These are phyloP conservation scores for Pseudogymnoascus sp. DNA, from an alignment of 2,329 filamentous ascomycete species.

Conservation along the genomic window DNA sequence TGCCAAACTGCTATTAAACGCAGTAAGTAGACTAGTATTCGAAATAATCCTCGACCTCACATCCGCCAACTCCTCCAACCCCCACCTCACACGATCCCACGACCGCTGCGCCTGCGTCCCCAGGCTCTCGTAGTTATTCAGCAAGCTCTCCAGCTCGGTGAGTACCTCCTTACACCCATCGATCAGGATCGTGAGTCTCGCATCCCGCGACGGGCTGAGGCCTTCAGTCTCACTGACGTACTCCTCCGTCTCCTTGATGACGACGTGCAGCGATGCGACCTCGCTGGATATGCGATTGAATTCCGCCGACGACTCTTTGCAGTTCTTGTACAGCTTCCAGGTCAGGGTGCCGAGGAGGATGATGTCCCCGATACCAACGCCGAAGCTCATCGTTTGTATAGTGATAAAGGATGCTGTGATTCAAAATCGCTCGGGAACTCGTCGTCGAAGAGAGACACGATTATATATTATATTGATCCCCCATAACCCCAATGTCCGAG, in stretches of 20 bases:
- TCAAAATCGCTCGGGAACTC: neutral
- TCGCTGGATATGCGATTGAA: slow-evolving; percentile 23
- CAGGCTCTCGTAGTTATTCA: slow-evolving; percentile 23
- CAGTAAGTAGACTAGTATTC: slow-evolving; percentile 22
- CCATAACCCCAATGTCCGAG: neutral
- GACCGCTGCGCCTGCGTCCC: slow-evolving; percentile 24
- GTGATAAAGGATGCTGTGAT: neutral
- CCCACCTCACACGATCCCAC: slow-evolving; percentile 27
- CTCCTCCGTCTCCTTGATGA: slow-evolving; percentile 26
- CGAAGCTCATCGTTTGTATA: neutral
- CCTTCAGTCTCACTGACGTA: slow-evolving; percentile 19
- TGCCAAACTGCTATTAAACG: slow-evolving; percentile 22
- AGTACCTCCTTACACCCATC: slow-evolving; percentile 20
- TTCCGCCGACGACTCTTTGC: slow-evolving; percentile 26
- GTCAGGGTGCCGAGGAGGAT: slow-evolving; percentile 10
- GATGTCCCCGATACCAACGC: slow-evolving; percentile 12
- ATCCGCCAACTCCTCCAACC: slow-evolving; percentile 24
- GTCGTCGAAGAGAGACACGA: neutral
- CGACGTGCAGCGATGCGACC: slow-evolving; percentile 24
- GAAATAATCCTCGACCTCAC: slow-evolving; percentile 22
- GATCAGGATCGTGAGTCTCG: slow-evolving; percentile 19
- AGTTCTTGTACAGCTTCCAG: slow-evolving; percentile 25
- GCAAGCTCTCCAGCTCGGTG: slow-evolving; percentile 21
- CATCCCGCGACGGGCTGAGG: slow-evolving; percentile 19
- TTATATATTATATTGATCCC: neutral